Base-by-base conservation (phyloP, 768 basidiomycete species). In the Termitomyces sp. region DNA sequence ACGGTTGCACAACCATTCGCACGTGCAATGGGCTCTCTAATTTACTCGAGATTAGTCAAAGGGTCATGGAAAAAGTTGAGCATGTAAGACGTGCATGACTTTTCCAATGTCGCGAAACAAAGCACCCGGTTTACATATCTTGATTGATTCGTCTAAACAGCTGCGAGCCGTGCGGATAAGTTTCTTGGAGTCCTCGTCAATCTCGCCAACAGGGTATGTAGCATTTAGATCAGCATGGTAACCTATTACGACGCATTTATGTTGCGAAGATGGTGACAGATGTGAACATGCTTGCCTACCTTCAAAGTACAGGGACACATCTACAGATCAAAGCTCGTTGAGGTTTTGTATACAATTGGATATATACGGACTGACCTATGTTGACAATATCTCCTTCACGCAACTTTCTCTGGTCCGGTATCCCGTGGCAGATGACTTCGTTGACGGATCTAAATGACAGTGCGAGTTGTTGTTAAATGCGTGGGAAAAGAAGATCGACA, bases 341-440 rank as follows among this genome's bases (percentile, higher is more conserved):
- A 5, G 9, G 7, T 5, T 18, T 9, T 24, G 27, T 53, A 18
- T 7, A 12, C 3, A 18, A 6, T 9, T 12, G n/a, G 24, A 7
- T 7, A 27, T 11, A 20, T n/a, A 20, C 3, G 33, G 57, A 69
- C 78, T 59, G 61, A 88, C 91, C 95, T 54, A 99, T 85, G 73
- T 99, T 99, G 70, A 98, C 78, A 64, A 98, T 98, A 74, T 99
- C 97, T 18, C 97, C 97, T 63, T 98, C 93, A 66, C 81, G 81
- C 63, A 95, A 72, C 66, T 85, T 88, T 61, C 91, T 76, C 68
- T 89, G 80, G 75, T 96, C 93, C 39, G 95, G 95, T 61, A 96
- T 95, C 58, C 96, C 97, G 71, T 99, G 97, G 72, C 97, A 98
- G 66, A 99, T 95, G 53, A 84, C 89, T 73, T 98, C 96, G 71